These are phyloP conservation scores for Cryptococcus sp. DNA, from an alignment of 1,284 basidiomycete species.

Conservation along the genomic window DNA sequence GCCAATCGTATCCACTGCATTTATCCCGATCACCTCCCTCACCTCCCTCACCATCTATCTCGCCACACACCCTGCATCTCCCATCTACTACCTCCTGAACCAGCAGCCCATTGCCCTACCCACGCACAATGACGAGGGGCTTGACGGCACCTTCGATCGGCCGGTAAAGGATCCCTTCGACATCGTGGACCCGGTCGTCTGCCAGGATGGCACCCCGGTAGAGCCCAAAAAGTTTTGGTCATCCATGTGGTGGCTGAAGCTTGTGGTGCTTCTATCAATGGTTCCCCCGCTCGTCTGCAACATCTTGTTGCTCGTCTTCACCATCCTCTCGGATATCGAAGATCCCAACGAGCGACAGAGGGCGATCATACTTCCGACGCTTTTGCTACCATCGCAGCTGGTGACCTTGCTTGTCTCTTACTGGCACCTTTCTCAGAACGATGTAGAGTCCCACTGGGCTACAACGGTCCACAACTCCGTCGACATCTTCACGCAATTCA, in stretches of 20 bases:
- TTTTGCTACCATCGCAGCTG: conserved; percentile 61
- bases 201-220: conserved; percentile 70
- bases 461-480: conserved; percentile 64
- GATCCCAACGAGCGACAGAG: conserved; percentile 7
- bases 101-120: conserved; percentile 31
- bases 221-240: conserved; percentile 66
- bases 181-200: conserved; percentile 65
- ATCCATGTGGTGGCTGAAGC: conserved; percentile 24
- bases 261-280: conserved; percentile 36
- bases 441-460: conserved; percentile 57
- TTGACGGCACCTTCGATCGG: conserved; percentile 30
- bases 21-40: conserved; percentile 37
- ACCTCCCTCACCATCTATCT: conserved; percentile 41
- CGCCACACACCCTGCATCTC: conserved; percentile 33
- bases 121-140: conserved; percentile 25
- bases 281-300: conserved; percentile 31
- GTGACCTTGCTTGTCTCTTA: conserved; percentile 60
- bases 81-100: conserved; percentile 17
- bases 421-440: conserved; percentile 57
- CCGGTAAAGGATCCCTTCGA: conserved; percentile 66
- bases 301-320: conserved; percentile 28
- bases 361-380: conserved; percentile 29
- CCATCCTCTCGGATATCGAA: conserved; percentile 22
- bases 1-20: conserved; percentile 28
- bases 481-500: conserved; percentile 58